Evolutionary conservation across 768 basidiomycete genomes (phyloP).

Genomic region (Russula griseocarnosa): DNA sequence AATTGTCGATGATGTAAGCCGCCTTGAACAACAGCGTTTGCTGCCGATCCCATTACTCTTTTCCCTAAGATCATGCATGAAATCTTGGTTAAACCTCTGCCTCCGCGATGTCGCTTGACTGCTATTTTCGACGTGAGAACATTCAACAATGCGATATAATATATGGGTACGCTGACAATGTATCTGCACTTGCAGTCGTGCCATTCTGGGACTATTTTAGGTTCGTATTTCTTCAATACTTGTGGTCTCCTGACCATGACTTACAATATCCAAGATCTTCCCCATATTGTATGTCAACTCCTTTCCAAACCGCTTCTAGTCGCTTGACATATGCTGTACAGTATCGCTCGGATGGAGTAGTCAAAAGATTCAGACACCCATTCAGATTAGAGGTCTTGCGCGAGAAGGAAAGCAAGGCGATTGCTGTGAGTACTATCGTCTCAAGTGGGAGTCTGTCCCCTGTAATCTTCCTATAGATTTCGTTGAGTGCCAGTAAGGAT

Average conservation of each 20-base stretch:
- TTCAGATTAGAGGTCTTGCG: not conserved
- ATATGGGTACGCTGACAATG: not conserved
- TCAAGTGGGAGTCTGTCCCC: not conserved
- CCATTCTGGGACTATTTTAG: constrained; percentile 7
- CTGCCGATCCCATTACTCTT: not conserved
- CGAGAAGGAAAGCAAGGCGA: not conserved
- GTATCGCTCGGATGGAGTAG: not conserved
- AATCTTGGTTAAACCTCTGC: constrained; percentile 7
- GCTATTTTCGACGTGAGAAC: constrained; percentile 9
- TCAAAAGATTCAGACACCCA: not conserved
- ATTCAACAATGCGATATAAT: not conserved
- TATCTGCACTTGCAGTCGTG: not conserved
- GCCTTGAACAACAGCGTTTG: too few relatives aligned
- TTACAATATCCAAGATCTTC: not conserved
- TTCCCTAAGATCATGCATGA: not conserved
- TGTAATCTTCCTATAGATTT: not conserved
- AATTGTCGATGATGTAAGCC: constrained; percentile 10
- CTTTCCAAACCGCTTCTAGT: not conserved
- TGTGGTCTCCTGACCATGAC: not conserved
- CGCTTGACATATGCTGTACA: not conserved
- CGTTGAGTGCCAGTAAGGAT: constrained; percentile 8
- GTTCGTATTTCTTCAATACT: not conserved
- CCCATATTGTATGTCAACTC: not conserved
- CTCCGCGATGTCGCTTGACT: constrained; percentile 1
- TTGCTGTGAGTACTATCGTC: constrained; percentile 1